Conservation (phyloP, 2,329 filamentous ascomycete genomes). For the Ilyonectria mors-panacis region DNA sequence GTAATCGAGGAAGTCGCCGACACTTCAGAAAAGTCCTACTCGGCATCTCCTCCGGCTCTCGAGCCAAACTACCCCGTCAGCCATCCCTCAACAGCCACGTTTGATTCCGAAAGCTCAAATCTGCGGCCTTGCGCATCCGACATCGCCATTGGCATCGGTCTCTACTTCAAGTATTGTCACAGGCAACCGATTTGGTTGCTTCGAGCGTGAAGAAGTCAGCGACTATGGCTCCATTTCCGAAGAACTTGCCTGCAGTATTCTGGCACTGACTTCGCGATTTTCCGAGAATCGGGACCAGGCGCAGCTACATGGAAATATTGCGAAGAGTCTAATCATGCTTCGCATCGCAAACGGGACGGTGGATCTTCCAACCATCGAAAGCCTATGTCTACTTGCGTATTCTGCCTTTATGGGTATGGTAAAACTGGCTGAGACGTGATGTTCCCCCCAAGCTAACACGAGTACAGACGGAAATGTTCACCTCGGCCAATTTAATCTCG, state of each 20-base stretch:
- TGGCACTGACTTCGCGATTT: constrained; percentile 58
- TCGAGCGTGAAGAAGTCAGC: constrained; percentile 58
- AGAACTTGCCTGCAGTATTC: constrained; percentile 59
- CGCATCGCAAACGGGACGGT: constrained; percentile 66
- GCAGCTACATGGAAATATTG: constrained; percentile 56
- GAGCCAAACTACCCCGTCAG: constrained; percentile 43
- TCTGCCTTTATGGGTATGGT: constrained; percentile 63
- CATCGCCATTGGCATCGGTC: constrained; percentile 52
- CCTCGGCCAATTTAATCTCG: constrained; percentile 65
- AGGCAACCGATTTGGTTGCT: constrained; percentile 63
- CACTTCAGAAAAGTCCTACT: constrained; percentile 54
- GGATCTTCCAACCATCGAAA: constrained; percentile 64
- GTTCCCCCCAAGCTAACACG: constrained; percentile 20
- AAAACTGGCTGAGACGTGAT: background rate
- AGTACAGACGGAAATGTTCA: constrained; percentile 62
- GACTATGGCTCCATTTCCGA: constrained; percentile 54
- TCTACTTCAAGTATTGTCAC: constrained; percentile 62
- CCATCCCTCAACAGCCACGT: constrained; percentile 44
- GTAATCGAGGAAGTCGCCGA: constrained; percentile 51
- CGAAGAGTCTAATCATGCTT: constrained; percentile 61
- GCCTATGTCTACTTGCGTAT: constrained; percentile 65
- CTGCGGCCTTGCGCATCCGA: constrained; percentile 51
- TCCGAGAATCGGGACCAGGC: constrained; percentile 53
- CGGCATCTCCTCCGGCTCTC: constrained; percentile 48
- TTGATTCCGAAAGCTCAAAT: constrained; percentile 47